Conservation (phyloP, 2,329 filamentous ascomycete species). For the Mariannaea sp. region DNA sequence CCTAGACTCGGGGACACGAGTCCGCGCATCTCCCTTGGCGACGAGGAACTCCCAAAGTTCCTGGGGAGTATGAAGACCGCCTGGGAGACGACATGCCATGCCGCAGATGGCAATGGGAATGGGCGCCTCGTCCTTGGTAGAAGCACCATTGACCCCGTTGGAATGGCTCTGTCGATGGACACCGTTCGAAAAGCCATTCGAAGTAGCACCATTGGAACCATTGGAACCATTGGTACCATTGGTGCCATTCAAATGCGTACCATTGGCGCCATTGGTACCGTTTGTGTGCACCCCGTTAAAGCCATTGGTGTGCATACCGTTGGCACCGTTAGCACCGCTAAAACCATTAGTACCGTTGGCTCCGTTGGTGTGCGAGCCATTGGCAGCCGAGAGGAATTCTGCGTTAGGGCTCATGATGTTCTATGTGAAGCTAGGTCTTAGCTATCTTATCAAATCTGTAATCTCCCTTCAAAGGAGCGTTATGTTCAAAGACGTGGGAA, state of each 20-base stretch:
- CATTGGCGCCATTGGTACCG: background rate
- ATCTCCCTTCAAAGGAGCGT: background rate
- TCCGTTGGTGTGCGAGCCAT: background rate
- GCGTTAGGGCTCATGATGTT: background rate
- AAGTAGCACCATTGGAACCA: background rate
- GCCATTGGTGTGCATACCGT: background rate
- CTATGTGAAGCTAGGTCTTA: background rate
- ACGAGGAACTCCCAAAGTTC: conserved; percentile 37
- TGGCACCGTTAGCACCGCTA: conserved; percentile 2
- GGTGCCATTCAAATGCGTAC: background rate
- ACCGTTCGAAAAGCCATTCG: background rate
- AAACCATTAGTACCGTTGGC: background rate
- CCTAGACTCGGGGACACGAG: conserved; percentile 26
- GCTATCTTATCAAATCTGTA: background rate
- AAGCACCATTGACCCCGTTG: background rate
- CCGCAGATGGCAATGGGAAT: conserved; percentile 35
- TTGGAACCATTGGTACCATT: conserved; percentile 9
- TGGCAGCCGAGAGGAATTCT: background rate
- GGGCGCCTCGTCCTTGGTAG: background rate
- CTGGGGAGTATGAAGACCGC: conserved; percentile 25
- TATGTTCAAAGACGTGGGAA: background rate
- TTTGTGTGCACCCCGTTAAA: background rate
- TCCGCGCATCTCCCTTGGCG: conserved; percentile 28
- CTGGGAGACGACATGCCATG: conserved; percentile 35
- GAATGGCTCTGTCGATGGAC: background rate